Percentiles rank a stretch among this genome's conserved stretches.
phyloP scores from a whole-genome alignment of 176 grass and related monocot genomes.

The Phoenix dactylifera region DNA sequence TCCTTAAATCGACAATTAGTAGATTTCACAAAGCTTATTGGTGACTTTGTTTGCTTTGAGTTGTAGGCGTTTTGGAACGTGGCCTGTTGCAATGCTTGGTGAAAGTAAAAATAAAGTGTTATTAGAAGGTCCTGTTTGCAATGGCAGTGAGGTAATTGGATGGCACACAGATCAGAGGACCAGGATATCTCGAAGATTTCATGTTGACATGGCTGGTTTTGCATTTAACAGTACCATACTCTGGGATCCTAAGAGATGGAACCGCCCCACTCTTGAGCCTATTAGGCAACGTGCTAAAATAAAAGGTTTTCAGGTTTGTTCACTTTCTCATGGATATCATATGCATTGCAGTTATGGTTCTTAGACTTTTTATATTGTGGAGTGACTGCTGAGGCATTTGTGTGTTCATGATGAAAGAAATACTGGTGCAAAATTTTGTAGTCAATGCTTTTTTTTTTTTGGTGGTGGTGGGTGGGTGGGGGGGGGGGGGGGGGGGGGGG shows the following conservation, averaged over 20 bases:
- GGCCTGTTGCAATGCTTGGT: slow-evolving; percentile 66
- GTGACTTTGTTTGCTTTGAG: slow-evolving; percentile 5
- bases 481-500: too few relatives aligned
- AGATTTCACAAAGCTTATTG: too few relatives aligned
- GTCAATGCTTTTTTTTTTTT: too few relatives aligned
- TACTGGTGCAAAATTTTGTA: too few relatives aligned
- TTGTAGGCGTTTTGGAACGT: slow-evolving; percentile 67
- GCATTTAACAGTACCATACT: slow-evolving; percentile 87
- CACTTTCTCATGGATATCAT: too few relatives aligned
- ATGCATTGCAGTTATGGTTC: too few relatives aligned
- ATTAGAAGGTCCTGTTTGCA: slow-evolving; percentile 83
- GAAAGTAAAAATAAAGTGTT: slow-evolving; percentile 39
- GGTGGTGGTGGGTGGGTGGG: too few relatives aligned
- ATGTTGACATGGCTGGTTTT: slow-evolving; percentile 55
- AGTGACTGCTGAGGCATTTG: too few relatives aligned
- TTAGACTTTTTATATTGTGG: too few relatives aligned
- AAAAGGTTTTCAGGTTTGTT: slow-evolving; percentile 63
- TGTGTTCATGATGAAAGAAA: too few relatives aligned
- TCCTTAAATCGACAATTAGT: too few relatives aligned
- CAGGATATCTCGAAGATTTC: slow-evolving; percentile 48
- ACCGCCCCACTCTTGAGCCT: slow-evolving; percentile 57
- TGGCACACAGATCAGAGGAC: slow-evolving; percentile 46
- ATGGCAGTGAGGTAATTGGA: slow-evolving; percentile 64
- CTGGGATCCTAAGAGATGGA: slow-evolving; percentile 81
- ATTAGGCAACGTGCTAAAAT: slow-evolving; percentile 49